Conservation (phyloP, 2,329 filamentous ascomycete species). For the Phyllosticta citribraziliensis region DNA sequence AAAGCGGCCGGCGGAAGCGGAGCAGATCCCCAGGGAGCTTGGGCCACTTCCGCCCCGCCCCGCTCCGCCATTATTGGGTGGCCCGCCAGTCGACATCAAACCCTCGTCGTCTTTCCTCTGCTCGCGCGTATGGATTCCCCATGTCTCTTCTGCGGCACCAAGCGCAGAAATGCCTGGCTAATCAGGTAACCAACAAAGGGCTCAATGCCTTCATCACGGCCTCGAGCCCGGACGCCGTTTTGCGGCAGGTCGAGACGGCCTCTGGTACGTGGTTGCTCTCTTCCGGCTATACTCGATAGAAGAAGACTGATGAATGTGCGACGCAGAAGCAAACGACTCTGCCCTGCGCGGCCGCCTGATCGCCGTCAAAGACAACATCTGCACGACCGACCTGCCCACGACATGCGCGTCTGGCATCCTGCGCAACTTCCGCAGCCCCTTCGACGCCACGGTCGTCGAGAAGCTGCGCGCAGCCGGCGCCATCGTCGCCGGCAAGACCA, state of each 20-base stretch:
- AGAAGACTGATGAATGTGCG: background rate
- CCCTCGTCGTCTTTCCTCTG: constrained; percentile 6
- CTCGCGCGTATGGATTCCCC: constrained; percentile 1
- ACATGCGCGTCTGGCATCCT: constrained; percentile 78
- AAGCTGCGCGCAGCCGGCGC: constrained; percentile 56
- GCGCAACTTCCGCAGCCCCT: constrained; percentile 58
- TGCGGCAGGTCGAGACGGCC: constrained; percentile 16
- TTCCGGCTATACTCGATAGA: background rate
- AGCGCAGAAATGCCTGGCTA: constrained; percentile 26
- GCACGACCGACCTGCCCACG: constrained; percentile 43
- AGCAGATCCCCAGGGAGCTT: background rate
- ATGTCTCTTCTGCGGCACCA: constrained; percentile 30
- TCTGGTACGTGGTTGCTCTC: constrained; percentile 8
- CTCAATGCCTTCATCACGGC: constrained; percentile 31
- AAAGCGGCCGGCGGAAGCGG: background rate
- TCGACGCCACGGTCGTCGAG: constrained; percentile 69
- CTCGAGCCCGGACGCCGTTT: constrained; percentile 16
- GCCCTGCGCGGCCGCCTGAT: constrained; percentile 27
- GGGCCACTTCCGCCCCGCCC: background rate
- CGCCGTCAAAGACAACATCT: constrained; percentile 44
- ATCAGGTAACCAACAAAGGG: constrained; percentile 21
- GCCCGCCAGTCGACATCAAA: background rate
- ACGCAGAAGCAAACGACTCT: background rate
- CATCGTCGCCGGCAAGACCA: constrained; percentile 66
- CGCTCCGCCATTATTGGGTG: background rate